Conservation (phyloP, 306 rosid genomes). For the Pyrus bretschneideri region DNA sequence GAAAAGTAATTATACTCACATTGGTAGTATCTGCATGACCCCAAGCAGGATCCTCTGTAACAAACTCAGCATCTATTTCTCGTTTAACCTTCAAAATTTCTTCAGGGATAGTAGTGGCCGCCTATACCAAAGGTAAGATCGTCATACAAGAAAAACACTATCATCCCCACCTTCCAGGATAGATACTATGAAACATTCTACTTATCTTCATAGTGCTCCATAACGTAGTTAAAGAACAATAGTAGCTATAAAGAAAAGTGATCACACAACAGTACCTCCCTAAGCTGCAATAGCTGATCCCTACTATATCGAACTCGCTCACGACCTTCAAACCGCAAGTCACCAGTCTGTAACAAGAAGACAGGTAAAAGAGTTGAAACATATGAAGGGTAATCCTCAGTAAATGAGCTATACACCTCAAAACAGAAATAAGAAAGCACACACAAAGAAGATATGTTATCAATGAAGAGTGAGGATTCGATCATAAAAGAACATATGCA, state of each 20-base stretch:
- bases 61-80: constrained; percentile 31
- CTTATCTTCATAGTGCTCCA: neutral
- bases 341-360: constrained; percentile 19
- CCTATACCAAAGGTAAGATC: constrained; percentile 3
- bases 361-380: neutral
- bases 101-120: constrained; percentile 20
- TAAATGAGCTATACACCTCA: neutral
- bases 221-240: neutral
- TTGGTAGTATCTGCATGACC: constrained; percentile 20
- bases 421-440: neutral
- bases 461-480: neutral
- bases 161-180: neutral
- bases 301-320: constrained; percentile 28
- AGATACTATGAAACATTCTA: neutral
- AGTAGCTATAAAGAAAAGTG: neutral
- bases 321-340: constrained; percentile 31
- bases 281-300: constrained; percentile 31
- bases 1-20: constrained; percentile 14
- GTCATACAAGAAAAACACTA: neutral
- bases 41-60: constrained; percentile 31
- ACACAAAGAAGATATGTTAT: neutral
- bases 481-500: neutral
- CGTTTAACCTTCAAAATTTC: constrained; percentile 31
- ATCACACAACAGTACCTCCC: constrained; percentile 20
- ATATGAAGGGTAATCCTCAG: neutral